These are phyloP conservation scores for Phaeophleospora eucalypticola DNA, from an alignment of 2,329 filamentous ascomycete genomes.

Conservation along the genomic window DNA sequence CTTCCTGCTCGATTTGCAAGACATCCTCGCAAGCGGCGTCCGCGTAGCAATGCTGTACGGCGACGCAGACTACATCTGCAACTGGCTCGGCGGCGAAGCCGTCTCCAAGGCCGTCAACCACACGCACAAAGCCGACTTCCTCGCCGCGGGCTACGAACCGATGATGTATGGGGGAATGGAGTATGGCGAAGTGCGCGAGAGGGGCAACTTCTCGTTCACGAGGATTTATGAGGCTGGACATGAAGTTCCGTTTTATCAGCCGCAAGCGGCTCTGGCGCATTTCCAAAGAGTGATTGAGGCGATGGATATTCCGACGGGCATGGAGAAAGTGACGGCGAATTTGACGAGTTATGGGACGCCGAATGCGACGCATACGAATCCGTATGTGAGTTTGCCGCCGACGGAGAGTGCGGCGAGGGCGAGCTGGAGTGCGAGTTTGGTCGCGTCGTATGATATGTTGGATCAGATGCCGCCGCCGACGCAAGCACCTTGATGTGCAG, in stretches of 20 bases:
- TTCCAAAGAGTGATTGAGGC: conserved; percentile 32
- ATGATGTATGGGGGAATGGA: conserved; percentile 29
- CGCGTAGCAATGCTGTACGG: conserved; percentile 41
- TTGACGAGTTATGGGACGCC: conserved; percentile 32
- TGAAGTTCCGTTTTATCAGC: conserved; percentile 41
- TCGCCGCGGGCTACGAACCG: conserved; percentile 25
- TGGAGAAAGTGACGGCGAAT: conserved; percentile 32
- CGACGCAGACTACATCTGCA: conserved; percentile 37
- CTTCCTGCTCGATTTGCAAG: conserved; percentile 43
- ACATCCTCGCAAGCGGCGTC: conserved; percentile 40
- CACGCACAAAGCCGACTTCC: conserved; percentile 31
- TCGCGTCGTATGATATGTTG: conserved; percentile 10
- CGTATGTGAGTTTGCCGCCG: conserved; percentile 35
- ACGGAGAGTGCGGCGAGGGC: conserved; percentile 11
- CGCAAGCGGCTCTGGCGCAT: conserved; percentile 31
- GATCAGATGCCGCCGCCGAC: conserved; percentile 9
- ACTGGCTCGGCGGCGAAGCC: conserved; percentile 40
- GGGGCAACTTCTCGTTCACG: conserved; percentile 29
- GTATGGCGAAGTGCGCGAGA: conserved; percentile 37
- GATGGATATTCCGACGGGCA: conserved; percentile 36
- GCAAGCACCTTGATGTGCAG: not conserved
- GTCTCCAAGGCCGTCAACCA: conserved; percentile 37
- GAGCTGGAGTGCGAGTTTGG: conserved; percentile 10
- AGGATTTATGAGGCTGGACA: conserved; percentile 39
- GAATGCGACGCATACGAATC: conserved; percentile 39